A percentile compares a stretch with the other conserved stretches of the same genome.
Evolutionary conservation across 495 filamentous ascomycete species (phyloP).

Genomic region (Tuber borchii): DNA sequence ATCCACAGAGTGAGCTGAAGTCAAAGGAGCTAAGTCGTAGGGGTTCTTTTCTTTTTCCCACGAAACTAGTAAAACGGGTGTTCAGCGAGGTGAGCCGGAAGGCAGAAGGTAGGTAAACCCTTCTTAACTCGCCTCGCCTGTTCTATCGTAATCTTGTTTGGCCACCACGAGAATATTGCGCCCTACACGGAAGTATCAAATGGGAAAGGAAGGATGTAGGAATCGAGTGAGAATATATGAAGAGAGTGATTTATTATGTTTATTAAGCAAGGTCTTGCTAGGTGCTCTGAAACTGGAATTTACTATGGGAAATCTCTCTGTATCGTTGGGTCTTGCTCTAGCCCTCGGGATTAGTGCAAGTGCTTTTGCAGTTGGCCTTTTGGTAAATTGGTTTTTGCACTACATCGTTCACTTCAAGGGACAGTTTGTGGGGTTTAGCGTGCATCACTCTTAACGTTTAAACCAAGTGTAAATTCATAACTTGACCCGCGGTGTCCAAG

Average conservation of each 20-base stretch:
- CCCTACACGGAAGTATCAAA: too few species aligned
- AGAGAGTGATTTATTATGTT: neutral
- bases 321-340: neutral
- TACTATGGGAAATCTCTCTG: neutral
- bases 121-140: too few species aligned
- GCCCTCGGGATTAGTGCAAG: neutral
- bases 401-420: neutral
- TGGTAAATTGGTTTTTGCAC: neutral
- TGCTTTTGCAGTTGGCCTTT: neutral
- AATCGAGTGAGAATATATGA: neutral
- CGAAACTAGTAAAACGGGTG: too few species aligned
- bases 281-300: neutral
- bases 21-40: too few species aligned
- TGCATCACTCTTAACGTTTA: neutral
- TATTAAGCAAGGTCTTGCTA: neutral
- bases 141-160: too few species aligned
- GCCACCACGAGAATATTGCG: too few species aligned
- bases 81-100: too few species aligned
- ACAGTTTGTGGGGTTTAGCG: neutral
- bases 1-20: too few species aligned
- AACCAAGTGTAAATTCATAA: neutral
- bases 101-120: too few species aligned
- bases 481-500: neutral
- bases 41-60: too few species aligned
- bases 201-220: neutral